Evolutionary conservation across 2,329 filamentous ascomycete genomes (phyloP).

Genomic region (Aspergillus tamarii): DNA sequence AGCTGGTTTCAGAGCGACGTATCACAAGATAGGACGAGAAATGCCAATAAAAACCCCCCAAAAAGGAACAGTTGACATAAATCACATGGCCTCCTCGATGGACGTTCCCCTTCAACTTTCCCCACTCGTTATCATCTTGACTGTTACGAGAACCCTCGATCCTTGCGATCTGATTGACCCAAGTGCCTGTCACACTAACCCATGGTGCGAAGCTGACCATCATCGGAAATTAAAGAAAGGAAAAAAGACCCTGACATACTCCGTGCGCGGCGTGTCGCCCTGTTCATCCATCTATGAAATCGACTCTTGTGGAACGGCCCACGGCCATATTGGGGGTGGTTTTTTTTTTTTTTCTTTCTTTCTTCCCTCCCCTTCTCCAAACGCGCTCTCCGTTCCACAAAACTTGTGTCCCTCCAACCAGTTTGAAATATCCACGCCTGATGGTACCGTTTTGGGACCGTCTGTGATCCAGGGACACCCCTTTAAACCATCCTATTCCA

Average conservation of each 20-base stretch:
- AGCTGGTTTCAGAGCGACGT: not conserved
- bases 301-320: not conserved
- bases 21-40: conserved; percentile 1
- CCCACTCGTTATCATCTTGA: not conserved
- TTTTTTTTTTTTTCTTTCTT: not conserved
- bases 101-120: not conserved
- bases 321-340: not conserved
- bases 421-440: not conserved
- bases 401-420: conserved; percentile 2
- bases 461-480: not conserved
- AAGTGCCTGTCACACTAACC: not conserved
- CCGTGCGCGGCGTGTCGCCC: not conserved
- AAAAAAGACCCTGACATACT: not conserved
- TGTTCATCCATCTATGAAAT: not conserved
- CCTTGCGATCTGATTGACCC: not conserved
- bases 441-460: not conserved
- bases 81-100: not conserved
- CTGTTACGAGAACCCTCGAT: not conserved
- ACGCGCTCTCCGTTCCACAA: not conserved
- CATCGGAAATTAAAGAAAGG: not conserved
- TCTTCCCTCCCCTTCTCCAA: not conserved
- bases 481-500: not conserved
- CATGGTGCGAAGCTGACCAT: not conserved
- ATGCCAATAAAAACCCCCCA: not conserved
- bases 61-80: not conserved